phyloP scores from a whole-genome alignment of 768 basidiomycete species.

The Russula abietina region DNA sequence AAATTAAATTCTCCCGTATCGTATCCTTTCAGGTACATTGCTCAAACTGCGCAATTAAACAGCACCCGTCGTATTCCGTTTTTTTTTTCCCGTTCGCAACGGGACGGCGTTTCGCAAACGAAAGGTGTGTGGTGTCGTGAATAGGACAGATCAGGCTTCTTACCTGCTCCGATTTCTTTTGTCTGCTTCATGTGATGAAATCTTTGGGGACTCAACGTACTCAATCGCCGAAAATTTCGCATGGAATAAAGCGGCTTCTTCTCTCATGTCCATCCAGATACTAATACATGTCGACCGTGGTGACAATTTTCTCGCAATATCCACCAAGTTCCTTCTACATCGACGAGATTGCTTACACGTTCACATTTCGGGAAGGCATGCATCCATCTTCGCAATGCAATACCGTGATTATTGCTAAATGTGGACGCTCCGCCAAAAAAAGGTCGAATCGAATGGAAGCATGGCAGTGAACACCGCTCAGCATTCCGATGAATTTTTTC shows the following conservation, averaged over 20 bases:
- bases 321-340: slow-evolving; percentile 2
- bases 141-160: background rate
- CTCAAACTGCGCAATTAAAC: background rate
- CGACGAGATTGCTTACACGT: background rate
- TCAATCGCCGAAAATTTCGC: slow-evolving; percentile 10
- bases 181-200: background rate
- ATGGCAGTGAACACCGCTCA: background rate
- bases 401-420: background rate
- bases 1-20: background rate
- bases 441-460: slow-evolving; percentile 17
- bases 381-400: slow-evolving; percentile 3
- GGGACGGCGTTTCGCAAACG: background rate
- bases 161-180: background rate
- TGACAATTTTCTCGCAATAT: background rate
- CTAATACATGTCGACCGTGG: background rate
- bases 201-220: background rate
- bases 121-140: background rate
- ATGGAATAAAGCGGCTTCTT: background rate
- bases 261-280: background rate
- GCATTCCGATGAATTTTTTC: background rate
- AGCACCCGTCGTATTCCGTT: background rate
- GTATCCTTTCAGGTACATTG: background rate
- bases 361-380: slow-evolving; percentile 7
- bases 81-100: background rate
- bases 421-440: background rate